Evolutionary conservation across 805 yeast species (phyloP).

Genomic region (Monosporozyma aerobia): DNA sequence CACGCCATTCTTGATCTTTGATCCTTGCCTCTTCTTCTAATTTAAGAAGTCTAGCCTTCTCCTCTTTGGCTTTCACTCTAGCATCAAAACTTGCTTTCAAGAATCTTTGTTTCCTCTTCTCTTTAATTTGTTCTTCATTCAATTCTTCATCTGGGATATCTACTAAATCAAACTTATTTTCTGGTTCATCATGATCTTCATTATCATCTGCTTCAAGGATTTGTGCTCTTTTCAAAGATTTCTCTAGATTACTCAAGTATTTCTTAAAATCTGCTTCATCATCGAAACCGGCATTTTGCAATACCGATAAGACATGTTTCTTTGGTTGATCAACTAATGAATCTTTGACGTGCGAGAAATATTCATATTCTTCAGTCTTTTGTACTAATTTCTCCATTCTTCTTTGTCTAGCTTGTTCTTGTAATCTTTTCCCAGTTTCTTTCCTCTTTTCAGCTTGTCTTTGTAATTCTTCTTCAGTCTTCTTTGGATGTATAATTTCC

Average conservation of each 20-base stretch:
- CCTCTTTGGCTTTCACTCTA: slow-evolving; percentile 69
- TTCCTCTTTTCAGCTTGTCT: slow-evolving; percentile 68
- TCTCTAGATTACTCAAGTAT: slow-evolving; percentile 55
- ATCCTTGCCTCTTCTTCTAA: slow-evolving; percentile 49
- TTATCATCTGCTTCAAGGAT: slow-evolving; percentile 56
- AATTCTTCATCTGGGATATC: slow-evolving; percentile 81
- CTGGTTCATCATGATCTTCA: slow-evolving; percentile 33
- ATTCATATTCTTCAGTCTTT: slow-evolving; percentile 70
- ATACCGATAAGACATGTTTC: slow-evolving; percentile 43
- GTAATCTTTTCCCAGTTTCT: slow-evolving; percentile 81
- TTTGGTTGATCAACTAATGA: slow-evolving; percentile 43
- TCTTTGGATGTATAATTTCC: slow-evolving; percentile 56
- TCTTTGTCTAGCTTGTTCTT: slow-evolving; percentile 84
- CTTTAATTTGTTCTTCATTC: slow-evolving; percentile 70
- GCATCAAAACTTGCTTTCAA: slow-evolving; percentile 86
- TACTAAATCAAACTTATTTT: slow-evolving; percentile 55
- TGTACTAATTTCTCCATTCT: slow-evolving; percentile 71
- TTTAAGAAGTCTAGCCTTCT: slow-evolving; percentile 57
- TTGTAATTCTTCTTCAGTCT: slow-evolving; percentile 74
- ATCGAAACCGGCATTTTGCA: slow-evolving; percentile 69
- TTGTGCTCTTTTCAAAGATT: slow-evolving; percentile 57
- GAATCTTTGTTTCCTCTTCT: slow-evolving; percentile 75
- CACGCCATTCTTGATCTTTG: slow-evolving; percentile 73
- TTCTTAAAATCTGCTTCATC: slow-evolving; percentile 63
- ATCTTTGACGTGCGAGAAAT: slow-evolving; percentile 51